Conservation (phyloP, 2,329 filamentous ascomycete genomes). For the Epichloe amarillans region DNA sequence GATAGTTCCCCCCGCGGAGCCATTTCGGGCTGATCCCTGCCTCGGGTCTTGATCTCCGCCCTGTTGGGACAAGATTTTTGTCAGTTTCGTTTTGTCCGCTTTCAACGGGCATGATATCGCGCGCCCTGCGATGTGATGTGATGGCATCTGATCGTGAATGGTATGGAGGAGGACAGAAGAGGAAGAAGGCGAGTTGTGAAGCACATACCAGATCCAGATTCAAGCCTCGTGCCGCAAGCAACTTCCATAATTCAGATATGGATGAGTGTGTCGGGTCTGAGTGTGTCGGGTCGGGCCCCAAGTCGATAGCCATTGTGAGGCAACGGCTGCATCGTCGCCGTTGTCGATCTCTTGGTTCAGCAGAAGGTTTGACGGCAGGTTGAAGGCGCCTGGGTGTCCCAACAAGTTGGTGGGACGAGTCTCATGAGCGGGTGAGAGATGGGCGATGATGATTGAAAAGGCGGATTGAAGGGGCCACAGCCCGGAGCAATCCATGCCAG, state of each 20-base stretch:
- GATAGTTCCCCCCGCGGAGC: slow-evolving; percentile 21
- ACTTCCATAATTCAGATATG: neutral
- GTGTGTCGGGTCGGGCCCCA: neutral
- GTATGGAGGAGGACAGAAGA: no score
- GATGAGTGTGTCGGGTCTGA: neutral
- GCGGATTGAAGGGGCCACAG: no score
- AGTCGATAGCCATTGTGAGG: slow-evolving; percentile 4
- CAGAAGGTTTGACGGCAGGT: neutral
- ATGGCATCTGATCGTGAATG: neutral
- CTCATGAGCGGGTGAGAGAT: no score
- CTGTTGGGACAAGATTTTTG: neutral
- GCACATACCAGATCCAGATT: slow-evolving; percentile 4
- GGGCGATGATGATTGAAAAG: no score
- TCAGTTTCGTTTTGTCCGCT: neutral
- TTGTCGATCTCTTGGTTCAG: neutral
- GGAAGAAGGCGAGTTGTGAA: neutral
- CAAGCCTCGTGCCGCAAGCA: slow-evolving; percentile 2
- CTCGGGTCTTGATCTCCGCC: slow-evolving; percentile 16
- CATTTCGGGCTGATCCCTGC: slow-evolving; percentile 21
- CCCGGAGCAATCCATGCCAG: no score
- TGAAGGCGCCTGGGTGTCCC: neutral
- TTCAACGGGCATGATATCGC: neutral
- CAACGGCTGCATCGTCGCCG: slow-evolving; percentile 1
- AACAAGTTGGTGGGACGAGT: no score
- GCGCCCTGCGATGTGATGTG: neutral